A percentile compares a stretch with the other conserved stretches of the same genome.
Conservation (phyloP, 495 filamentous ascomycete species). For the Alectoria sarmentosa region DNA sequence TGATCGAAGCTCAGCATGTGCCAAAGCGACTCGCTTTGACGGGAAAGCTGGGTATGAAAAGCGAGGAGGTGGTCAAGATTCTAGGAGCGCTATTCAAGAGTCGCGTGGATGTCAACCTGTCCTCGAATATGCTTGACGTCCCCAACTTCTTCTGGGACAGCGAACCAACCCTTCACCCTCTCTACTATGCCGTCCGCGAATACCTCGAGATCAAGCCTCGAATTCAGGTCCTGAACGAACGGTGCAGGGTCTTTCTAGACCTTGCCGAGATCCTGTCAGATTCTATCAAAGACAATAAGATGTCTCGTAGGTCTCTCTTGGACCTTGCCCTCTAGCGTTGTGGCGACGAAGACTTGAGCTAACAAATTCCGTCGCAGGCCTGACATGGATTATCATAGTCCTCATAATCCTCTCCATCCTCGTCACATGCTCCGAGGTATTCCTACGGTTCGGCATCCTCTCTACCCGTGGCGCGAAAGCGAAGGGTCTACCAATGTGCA, state of each 20-base stretch:
- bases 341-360: background rate
- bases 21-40: slow-evolving; percentile 83
- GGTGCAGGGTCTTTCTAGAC: slow-evolving; percentile 93
- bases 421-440: slow-evolving; percentile 85
- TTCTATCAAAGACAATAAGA: slow-evolving; percentile 85
- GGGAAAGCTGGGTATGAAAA: slow-evolving; percentile 83
- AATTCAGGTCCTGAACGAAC: slow-evolving; percentile 91
- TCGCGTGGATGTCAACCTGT: slow-evolving; percentile 95
- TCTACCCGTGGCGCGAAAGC: slow-evolving; percentile 32
- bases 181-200: slow-evolving; percentile 91
- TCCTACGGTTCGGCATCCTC: slow-evolving; percentile 77
- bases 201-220: slow-evolving; percentile 96
- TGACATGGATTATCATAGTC: slow-evolving; percentile 98
- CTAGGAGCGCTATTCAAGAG: slow-evolving; percentile 86
- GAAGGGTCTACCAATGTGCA: slow-evolving; percentile 14
- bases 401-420: slow-evolving; percentile 85
- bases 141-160: slow-evolving; percentile 99
- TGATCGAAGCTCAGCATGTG: slow-evolving; percentile 86
- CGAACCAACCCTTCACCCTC: slow-evolving; percentile 87
- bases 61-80: slow-evolving; percentile 88
- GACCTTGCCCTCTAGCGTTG: background rate
- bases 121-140: slow-evolving; percentile 93
- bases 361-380: slow-evolving; percentile 31
- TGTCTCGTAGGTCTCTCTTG: slow-evolving; percentile 51
- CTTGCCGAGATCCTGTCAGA: slow-evolving; percentile 93